Evolutionary conservation across 768 basidiomycete species (phyloP).

Genomic region (Pholiota microspora): DNA sequence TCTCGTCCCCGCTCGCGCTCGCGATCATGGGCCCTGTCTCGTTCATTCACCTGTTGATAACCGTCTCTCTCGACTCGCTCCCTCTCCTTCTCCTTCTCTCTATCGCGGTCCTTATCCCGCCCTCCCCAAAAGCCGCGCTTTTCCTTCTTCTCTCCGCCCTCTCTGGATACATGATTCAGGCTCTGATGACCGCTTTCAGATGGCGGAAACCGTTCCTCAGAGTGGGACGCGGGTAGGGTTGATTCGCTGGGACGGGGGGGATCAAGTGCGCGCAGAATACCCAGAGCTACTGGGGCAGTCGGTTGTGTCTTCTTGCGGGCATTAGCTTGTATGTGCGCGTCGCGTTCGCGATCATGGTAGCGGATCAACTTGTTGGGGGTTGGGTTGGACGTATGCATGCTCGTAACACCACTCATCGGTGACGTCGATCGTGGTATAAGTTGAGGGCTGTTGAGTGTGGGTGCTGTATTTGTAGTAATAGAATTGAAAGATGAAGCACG

Average conservation of each 20-base stretch:
- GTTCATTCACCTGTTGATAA: conserved; percentile 22
- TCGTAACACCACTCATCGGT: conserved; percentile 34
- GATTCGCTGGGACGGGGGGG: conserved; percentile 33
- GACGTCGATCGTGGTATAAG: conserved; percentile 40
- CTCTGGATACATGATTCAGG: conserved; percentile 21
- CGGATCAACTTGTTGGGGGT: conserved; percentile 18
- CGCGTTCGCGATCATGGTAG: conserved; percentile 19
- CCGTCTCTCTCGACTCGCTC: conserved; percentile 32
- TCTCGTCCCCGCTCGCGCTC: conserved; percentile 26
- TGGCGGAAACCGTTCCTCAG: conserved; percentile 30
- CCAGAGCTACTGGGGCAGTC: conserved; percentile 41
- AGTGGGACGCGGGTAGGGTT: conserved; percentile 26
- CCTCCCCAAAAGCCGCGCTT: conserved; percentile 55
- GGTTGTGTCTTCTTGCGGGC: conserved; percentile 15
- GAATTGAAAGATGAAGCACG: conserved; percentile 52
- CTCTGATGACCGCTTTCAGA: conserved; percentile 32
- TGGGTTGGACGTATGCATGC: conserved; percentile 13
- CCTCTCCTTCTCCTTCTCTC: conserved; percentile 34
- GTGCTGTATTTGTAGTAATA: conserved; percentile 37
- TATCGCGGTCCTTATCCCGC: conserved; percentile 30
- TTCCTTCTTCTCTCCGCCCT: conserved; percentile 42
- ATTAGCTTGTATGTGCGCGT: conserved; percentile 8
- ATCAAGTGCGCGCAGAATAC: conserved; percentile 62
- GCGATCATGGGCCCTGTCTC: conserved; percentile 30
- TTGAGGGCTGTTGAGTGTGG: conserved; percentile 35